Conservation (phyloP, 2,329 filamentous ascomycete genomes). For the Penicillium sp. region DNA sequence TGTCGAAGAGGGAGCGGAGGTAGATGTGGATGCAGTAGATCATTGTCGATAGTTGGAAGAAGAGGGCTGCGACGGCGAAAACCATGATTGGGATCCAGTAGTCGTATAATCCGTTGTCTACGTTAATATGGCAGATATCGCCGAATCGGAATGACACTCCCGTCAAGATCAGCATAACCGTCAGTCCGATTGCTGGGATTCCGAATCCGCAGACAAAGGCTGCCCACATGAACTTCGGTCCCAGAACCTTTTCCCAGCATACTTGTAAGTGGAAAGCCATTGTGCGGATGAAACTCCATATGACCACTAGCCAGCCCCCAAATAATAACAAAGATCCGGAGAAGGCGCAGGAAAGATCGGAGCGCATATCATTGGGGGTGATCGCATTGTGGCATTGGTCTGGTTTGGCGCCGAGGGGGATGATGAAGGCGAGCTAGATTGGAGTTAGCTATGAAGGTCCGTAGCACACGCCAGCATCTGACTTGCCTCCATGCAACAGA, state of each 20-base stretch:
- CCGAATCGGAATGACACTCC: conserved; percentile 95
- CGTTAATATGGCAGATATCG: conserved; percentile 89
- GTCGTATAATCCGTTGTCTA: conserved; percentile 73
- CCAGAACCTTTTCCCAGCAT: conserved; percentile 92
- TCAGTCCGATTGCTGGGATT: conserved; percentile 71
- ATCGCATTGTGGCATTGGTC: conserved; percentile 84
- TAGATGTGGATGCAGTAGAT: conserved; percentile 94
- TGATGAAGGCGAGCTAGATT: conserved; percentile 76
- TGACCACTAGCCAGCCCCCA: conserved; percentile 77
- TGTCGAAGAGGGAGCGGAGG: conserved; percentile 75
- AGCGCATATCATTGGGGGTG: conserved; percentile 89
- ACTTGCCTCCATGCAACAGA: conserved; percentile 75
- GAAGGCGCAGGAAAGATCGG: conserved; percentile 75
- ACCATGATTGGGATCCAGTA: conserved; percentile 88
- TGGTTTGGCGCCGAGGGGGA: conserved; percentile 76
- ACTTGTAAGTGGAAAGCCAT: conserved; percentile 95
- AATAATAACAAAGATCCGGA: conserved; percentile 83
- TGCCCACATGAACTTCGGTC: conserved; percentile 82
- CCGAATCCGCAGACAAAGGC: conserved; percentile 81
- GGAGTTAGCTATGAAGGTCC: conserved; percentile 8
- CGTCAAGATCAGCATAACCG: conserved; percentile 74
- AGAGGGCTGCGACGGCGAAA: conserved; percentile 70
- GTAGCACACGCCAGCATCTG: not conserved
- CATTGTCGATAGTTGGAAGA: conserved; percentile 82
- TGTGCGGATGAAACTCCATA: conserved; percentile 87